Conservation (phyloP, 2,329 filamentous ascomycete genomes). For the Mariannaea sp. region DNA sequence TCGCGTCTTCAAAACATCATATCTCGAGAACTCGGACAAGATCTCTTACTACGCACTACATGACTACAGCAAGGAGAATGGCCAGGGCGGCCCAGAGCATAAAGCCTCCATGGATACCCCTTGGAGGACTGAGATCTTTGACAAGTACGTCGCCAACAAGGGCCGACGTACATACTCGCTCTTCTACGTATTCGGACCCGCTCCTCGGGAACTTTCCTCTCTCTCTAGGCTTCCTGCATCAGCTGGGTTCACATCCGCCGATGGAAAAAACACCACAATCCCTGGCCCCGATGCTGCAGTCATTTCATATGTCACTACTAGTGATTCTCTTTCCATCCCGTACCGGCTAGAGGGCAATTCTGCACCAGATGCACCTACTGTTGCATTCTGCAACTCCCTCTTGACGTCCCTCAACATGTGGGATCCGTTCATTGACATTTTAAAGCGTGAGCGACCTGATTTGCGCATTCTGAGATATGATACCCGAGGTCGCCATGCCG, state of each 20-base stretch:
- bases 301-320: constrained; percentile 68
- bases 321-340: constrained; percentile 70
- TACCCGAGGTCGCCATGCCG: constrained; percentile 67
- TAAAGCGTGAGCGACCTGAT: constrained; percentile 62
- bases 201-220: constrained; percentile 68
- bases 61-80: constrained; percentile 72
- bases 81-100: constrained; percentile 67
- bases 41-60: constrained; percentile 68
- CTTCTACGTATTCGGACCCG: constrained; percentile 80
- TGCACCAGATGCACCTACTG: constrained; percentile 68
- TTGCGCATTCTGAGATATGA: constrained; percentile 80
- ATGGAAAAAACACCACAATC: constrained; percentile 60
- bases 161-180: constrained; percentile 68
- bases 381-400: constrained; percentile 81
- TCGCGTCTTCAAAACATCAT: constrained; percentile 70
- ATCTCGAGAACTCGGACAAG: constrained; percentile 59
- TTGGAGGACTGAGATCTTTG: constrained; percentile 63
- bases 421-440: constrained; percentile 71
- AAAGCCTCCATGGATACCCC: constrained; percentile 66
- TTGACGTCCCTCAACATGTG: constrained; percentile 81
- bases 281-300: constrained; percentile 60
- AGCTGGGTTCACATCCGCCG: constrained; percentile 58
- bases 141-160: constrained; percentile 61
- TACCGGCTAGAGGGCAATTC: constrained; percentile 78
- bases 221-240: constrained; percentile 55